Evolutionary conservation across 768 basidiomycete genomes (phyloP).

Genomic region (Lentinula boryana): DNA sequence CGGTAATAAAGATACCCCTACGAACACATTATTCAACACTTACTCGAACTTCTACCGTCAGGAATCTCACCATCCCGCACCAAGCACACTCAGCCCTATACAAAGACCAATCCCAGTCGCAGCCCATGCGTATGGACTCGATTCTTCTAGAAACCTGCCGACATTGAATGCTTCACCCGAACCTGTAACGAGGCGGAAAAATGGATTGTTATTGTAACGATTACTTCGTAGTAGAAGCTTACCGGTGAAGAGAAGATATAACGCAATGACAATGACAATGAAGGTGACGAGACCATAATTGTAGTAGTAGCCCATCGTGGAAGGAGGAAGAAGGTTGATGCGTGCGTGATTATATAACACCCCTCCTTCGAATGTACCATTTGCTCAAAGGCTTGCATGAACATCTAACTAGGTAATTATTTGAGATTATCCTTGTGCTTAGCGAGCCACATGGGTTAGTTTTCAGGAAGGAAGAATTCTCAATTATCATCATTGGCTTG

Average conservation of each 20-base stretch:
- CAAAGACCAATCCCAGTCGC: conserved; percentile 87
- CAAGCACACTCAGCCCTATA: conserved; percentile 88
- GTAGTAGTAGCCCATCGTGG: conserved; percentile 55
- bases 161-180: conserved; percentile 92
- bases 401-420: conserved; percentile 70
- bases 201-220: background rate
- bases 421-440: background rate
- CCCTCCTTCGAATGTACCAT: conserved; percentile 69
- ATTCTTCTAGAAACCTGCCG: conserved; percentile 89
- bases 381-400: conserved; percentile 89
- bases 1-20: conserved; percentile 98
- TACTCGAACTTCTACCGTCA: background rate
- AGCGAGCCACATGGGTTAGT: background rate
- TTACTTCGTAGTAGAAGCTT: conserved; percentile 10
- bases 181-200: conserved; percentile 31
- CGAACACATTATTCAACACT: background rate
- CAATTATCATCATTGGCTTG: conserved; percentile 89
- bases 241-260: conserved; percentile 93
- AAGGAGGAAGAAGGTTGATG: conserved; percentile 11
- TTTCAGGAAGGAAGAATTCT: conserved; percentile 80
- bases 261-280: conserved; percentile 55
- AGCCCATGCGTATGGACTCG: conserved; percentile 91
- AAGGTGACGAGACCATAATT: conserved; percentile 66
- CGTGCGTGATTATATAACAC: background rate
- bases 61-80: conserved; percentile 83